Evolutionary conservation across 2,329 filamentous ascomycete species (phyloP).

Genomic region (Colletotrichum siamense): DNA sequence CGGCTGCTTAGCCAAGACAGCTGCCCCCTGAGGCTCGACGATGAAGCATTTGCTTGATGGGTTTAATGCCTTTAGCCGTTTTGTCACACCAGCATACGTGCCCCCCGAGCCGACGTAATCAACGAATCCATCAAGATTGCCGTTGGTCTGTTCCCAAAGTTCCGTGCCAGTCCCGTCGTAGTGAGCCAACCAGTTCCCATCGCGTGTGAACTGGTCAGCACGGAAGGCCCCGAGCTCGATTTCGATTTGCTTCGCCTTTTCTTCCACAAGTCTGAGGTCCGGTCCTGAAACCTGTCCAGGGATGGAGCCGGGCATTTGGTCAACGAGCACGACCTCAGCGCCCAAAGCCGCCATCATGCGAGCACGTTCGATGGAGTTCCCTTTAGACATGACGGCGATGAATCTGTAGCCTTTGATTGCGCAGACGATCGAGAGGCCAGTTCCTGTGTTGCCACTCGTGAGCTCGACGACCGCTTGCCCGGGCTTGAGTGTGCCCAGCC

Average conservation of each 20-base stretch:
- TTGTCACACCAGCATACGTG: neutral
- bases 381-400: neutral
- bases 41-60: neutral
- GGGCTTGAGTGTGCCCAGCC: neutral
- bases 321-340: neutral
- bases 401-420: neutral
- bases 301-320: neutral
- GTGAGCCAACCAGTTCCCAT: neutral
- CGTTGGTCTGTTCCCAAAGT: neutral
- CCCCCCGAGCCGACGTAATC: neutral
- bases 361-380: neutral
- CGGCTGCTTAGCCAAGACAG: neutral
- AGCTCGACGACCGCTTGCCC: neutral
- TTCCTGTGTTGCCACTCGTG: neutral
- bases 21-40: neutral
- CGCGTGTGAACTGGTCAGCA: neutral
- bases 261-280: neutral
- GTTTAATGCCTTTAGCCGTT: neutral
- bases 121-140: neutral
- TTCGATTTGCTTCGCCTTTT: neutral
- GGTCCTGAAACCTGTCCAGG: neutral
- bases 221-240: neutral
- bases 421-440: neutral
- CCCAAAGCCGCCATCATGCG: neutral
- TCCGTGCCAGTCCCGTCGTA: neutral